A percentile compares a stretch with the other conserved stretches of the same genome.
Conservation (phyloP, 345 rosid species). For the Pelargonium nanum region DNA sequence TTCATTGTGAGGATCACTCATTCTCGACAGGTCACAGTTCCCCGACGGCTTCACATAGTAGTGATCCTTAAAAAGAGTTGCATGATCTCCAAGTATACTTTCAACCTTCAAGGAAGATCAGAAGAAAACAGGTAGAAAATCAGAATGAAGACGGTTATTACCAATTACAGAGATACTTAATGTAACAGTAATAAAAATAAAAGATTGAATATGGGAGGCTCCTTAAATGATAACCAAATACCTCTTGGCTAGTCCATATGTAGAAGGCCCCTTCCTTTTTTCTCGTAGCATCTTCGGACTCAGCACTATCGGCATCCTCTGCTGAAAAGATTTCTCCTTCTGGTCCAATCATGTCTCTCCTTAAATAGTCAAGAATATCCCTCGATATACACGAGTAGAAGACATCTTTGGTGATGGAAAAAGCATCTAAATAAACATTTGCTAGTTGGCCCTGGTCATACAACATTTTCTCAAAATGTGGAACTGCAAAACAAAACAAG, state of each 20-base stretch:
- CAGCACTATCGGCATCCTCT: conserved; percentile 92
- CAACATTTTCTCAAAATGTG: conserved; percentile 96
- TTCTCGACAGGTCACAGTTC: conserved; percentile 78
- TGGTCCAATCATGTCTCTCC: conserved; percentile 83
- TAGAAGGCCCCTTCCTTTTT: conserved; percentile 93
- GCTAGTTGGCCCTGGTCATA: conserved; percentile 89
- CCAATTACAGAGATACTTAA: background rate
- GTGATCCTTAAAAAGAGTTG: conserved; percentile 65
- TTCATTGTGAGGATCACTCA: conserved; percentile 82
- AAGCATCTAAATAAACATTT: conserved; percentile 70
- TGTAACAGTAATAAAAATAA: no score
- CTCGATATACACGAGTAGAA: conserved; percentile 49
- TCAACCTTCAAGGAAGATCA: conserved; percentile 40
- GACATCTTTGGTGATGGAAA: conserved; percentile 52
- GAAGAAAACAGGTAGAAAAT: background rate
- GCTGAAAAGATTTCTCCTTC: conserved; percentile 83
- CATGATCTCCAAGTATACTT: conserved; percentile 59
- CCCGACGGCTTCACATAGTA: conserved; percentile 67
- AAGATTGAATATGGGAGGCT: background rate
- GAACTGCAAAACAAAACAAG: conserved; percentile 51
- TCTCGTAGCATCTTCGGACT: conserved; percentile 36
- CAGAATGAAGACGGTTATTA: background rate
- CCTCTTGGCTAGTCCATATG: conserved; percentile 76
- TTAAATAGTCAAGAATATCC: conserved; percentile 77
- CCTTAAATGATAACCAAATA: conserved; percentile 11